Evolutionary conservation across 306 rosid genomes (phyloP), one percentile per base, ranked within the genome.

Genomic region (Acmispon strigosus): DNA sequence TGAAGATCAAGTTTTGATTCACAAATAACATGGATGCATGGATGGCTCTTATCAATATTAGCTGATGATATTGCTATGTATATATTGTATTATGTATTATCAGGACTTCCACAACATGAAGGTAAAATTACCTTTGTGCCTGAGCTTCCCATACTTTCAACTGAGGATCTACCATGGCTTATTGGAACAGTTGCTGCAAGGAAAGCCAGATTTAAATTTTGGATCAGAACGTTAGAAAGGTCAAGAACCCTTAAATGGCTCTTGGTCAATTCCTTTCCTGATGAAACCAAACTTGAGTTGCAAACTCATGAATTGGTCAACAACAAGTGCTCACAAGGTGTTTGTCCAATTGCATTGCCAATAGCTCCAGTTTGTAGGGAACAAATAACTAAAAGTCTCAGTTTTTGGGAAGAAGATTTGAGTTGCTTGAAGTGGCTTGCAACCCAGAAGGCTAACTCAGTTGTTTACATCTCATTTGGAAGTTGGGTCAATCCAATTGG

Each of bases 401-500:
- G 87, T 42, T 84, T 94, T 10, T 90, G 94, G 96, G 91, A 94
- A 69, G 87, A 90, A 80, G 96, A 94, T 57, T 13, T 10, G 32
- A 83, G 82, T 44, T 90, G 96, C 76, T 13, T 94, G 39, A 59
- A 69, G 39, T 94, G 98, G 97, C 82, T 94, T 4, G 83, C 77
- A 37, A 82, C 52, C 4, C 87, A 86, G 29, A 74, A 36, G 1
- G 29, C 75, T 0, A 62, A 74, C 22, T 83, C 95, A 0, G 96
- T 90, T 4, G 70, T 87, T 0, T 94, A 94, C 82, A 49, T 94
- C 62, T 90, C 98, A 3, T 94, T 90, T 11, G 97, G 98, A 5
- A 94, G 97, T 57, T 94, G 95, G 97, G 95, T 94, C 0, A 89
- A 83, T 57, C 95, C 96, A 0, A 84, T 94, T 19, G 87, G 90